Base-by-base conservation (phyloP, 1,139 yeast species). In the Yamadazyma aaseri region DNA sequence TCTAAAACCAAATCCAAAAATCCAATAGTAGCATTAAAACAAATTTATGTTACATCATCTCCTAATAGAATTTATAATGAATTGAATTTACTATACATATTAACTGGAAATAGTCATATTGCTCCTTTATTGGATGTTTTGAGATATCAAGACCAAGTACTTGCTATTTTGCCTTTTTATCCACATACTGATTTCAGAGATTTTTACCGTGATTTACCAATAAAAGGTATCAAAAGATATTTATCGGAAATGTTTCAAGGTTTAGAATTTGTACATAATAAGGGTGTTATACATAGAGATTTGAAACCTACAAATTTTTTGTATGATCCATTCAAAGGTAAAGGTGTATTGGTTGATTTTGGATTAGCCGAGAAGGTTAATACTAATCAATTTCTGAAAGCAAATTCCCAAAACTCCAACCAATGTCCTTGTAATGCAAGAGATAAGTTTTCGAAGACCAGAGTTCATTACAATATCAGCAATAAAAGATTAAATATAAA, bases 11-110 rank as follows among this genome's bases (percentile, higher is more conserved):
- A 45, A 28, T 48, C 50, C 20, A 68, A 67, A 31, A 65, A 69
- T 41, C 79, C 82, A 12, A 71, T 78, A 35, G 98, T 94, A 39
- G 99, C 99, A 4, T 67, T 92, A 47, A 92, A 92, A 58, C 80
- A 94, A 52, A 89, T 92, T 35, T 90, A 90, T 56, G 98, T 90
- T 17, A 94, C 98, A 0, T 86, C 97, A 1, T 87, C 97, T 5
- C 97, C 97, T 1, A 81, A 78, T 45, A 74, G 99, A 56, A 90
- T 92, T 32, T 79, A 78, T 49, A 89, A 89, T 57, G 99, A 92
- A 58, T 71, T 92, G 46, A 82, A 82, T 45, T 65, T 92, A 34
- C 69, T 92, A 24, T 81, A 83, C 53, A 73, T 73, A 40, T 63
- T 90, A 32, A 64, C 73, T 8, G 89, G 90, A 1, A 81, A 83